These are phyloP conservation scores for Zoysia japonica DNA, from an alignment of 176 grass and related monocot species.

Conservation along the genomic window DNA sequence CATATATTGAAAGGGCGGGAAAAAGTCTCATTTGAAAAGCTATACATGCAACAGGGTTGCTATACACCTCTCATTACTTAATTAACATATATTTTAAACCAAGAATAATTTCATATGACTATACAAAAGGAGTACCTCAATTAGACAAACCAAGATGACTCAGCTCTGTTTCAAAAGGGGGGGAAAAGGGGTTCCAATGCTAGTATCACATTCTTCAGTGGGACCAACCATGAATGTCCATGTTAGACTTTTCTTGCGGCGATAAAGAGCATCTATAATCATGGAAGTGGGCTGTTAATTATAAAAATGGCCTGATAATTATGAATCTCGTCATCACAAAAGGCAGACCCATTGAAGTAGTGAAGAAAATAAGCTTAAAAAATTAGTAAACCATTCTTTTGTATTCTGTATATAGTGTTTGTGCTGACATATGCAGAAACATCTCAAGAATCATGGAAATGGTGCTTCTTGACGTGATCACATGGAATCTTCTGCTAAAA, in stretches of 20 bases:
- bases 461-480: neutral
- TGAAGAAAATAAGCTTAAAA: neutral
- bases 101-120: neutral
- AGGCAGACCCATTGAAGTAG: neutral
- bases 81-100: neutral
- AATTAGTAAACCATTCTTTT: neutral
- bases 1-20: neutral
- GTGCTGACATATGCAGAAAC: neutral
- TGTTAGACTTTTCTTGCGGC: constrained; percentile 12
- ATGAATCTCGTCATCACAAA: neutral
- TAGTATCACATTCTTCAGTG: constrained; percentile 15
- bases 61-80: constrained; percentile 1
- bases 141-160: neutral
- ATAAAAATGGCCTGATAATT: no score
- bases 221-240: neutral
- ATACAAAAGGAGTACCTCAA: neutral
- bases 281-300: no score
- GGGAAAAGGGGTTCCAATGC: neutral
- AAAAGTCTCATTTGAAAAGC: neutral
- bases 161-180: neutral
- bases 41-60: neutral
- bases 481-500: neutral
- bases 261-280: neutral
- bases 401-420: neutral
- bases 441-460: neutral